A percentile compares a stretch with the other conserved stretches of the same genome.
Conservation (phyloP, 2,329 filamentous ascomycete species). For the Colletotrichum navitas region DNA sequence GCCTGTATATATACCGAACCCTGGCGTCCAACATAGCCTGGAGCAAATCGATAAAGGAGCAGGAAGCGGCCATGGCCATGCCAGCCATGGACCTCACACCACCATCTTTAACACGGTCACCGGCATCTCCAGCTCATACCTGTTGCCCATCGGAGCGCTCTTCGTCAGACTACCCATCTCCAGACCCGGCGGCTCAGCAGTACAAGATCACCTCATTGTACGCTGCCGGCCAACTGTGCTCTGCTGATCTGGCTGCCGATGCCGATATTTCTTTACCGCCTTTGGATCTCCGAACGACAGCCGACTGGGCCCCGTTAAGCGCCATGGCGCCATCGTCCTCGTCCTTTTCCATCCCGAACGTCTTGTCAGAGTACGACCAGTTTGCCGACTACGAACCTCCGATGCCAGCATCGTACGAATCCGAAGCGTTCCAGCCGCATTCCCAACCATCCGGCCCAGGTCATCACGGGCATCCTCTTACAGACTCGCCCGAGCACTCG, state of each 20-base stretch:
- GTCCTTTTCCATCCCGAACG: slow-evolving; percentile 58
- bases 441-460: slow-evolving; percentile 45
- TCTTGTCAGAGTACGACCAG: slow-evolving; percentile 64
- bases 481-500: slow-evolving; percentile 23
- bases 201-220: slow-evolving; percentile 59
- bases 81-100: slow-evolving; percentile 64
- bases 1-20: slow-evolving; percentile 38
- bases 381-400: slow-evolving; percentile 62
- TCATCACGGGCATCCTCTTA: slow-evolving; percentile 42
- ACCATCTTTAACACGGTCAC: slow-evolving; percentile 60
- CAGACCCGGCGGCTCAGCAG: slow-evolving; percentile 57
- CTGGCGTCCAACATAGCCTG: slow-evolving; percentile 32
- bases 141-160: slow-evolving; percentile 58
- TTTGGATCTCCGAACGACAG: slow-evolving; percentile 56
- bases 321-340: slow-evolving; percentile 57
- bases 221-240: slow-evolving; percentile 54
- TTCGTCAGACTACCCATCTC: slow-evolving; percentile 60
- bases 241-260: slow-evolving; percentile 54
- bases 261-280: slow-evolving; percentile 53
- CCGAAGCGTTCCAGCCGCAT: slow-evolving; percentile 60
- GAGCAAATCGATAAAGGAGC: slow-evolving; percentile 23
- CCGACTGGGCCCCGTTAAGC: slow-evolving; percentile 58
- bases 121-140: slow-evolving; percentile 58
- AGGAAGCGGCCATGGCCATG: slow-evolving; percentile 30
- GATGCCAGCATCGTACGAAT: slow-evolving; percentile 58